Percentiles rank a stretch among this genome's conserved stretches.
These are phyloP conservation scores for Hyphopichia fennica DNA, from an alignment of 1,139 yeast species.

Conservation along the genomic window DNA sequence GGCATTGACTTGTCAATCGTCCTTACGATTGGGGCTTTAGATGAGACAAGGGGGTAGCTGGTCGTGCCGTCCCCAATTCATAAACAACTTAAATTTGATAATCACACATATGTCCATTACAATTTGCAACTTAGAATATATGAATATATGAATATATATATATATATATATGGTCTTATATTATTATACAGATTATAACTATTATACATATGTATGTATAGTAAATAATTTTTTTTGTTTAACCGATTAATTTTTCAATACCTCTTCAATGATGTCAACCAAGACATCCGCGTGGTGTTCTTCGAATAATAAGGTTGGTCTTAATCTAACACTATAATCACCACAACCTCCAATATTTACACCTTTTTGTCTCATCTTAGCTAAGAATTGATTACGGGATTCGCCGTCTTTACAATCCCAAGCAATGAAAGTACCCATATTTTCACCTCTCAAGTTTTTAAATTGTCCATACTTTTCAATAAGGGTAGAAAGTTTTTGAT, in stretches of 20 bases:
- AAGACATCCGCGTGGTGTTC: constrained; percentile 66
- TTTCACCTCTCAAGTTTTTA: constrained; percentile 62
- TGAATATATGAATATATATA: no score
- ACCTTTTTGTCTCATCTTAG: constrained; percentile 53
- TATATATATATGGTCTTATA: no score
- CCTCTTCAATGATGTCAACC: constrained; percentile 44
- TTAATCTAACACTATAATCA: constrained; percentile 60
- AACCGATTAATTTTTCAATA: constrained; percentile 10
- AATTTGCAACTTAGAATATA: no score
- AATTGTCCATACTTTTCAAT: constrained; percentile 41
- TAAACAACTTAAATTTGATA: no score
- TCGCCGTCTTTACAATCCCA: constrained; percentile 57
- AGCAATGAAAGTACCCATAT: constrained; percentile 73
- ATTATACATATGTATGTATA: no score
- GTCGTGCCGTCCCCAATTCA: no score
- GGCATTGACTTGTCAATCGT: no score
- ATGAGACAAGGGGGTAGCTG: no score
- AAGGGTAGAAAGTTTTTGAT: constrained; percentile 42
- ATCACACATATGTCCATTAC: no score
- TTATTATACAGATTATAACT: no score
- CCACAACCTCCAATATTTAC: constrained; percentile 77
- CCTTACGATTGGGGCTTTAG: no score
- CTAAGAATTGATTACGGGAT: constrained; percentile 52
- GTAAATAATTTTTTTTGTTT: background rate
- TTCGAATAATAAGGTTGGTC: constrained; percentile 71